Conservation (phyloP, 2,329 filamentous ascomycete genomes). For the Cladosporium sp. region DNA sequence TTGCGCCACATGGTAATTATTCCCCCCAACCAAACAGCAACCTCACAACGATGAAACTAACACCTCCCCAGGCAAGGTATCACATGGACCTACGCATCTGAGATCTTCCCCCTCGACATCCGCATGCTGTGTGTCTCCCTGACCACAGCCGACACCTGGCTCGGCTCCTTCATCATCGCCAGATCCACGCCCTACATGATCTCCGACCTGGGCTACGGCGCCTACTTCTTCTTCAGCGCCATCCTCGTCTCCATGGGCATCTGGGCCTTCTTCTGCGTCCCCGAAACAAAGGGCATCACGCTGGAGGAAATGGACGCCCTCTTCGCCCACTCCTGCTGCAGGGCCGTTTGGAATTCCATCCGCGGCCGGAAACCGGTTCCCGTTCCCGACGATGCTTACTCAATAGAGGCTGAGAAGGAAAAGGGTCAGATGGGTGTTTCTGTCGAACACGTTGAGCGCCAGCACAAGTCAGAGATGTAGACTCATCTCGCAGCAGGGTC, state of each 20-base stretch:
- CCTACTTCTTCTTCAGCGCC: constrained; percentile 36
- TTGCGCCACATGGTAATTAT: constrained; percentile 39
- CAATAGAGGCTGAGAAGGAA: constrained; percentile 5
- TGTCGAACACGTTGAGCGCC: constrained; percentile 5
- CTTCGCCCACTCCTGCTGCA: constrained; percentile 11
- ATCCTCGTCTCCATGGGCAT: constrained; percentile 24
- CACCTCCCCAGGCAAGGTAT: neutral
- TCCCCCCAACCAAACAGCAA: neutral
- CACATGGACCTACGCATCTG: constrained; percentile 38
- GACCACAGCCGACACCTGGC: constrained; percentile 36
- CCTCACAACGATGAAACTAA: constrained; percentile 5
- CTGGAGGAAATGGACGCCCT: constrained; percentile 11
- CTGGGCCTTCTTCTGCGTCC: constrained; percentile 58
- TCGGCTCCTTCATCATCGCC: constrained; percentile 37
- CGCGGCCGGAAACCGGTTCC: constrained; percentile 6
- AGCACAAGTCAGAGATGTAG: constrained; percentile 8
- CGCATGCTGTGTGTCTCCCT: constrained; percentile 37
- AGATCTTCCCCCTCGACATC: constrained; percentile 44
- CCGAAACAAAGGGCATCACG: constrained; percentile 58
- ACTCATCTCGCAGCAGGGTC: constrained; percentile 6
- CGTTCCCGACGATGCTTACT: constrained; percentile 1
- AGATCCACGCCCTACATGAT: constrained; percentile 37
- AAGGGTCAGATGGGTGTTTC: constrained; percentile 7
- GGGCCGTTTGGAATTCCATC: constrained; percentile 9
- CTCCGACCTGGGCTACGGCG: constrained; percentile 25